Evolutionary conservation across 495 filamentous ascomycete species (phyloP).

Genomic region (Neurospora sp.): DNA sequence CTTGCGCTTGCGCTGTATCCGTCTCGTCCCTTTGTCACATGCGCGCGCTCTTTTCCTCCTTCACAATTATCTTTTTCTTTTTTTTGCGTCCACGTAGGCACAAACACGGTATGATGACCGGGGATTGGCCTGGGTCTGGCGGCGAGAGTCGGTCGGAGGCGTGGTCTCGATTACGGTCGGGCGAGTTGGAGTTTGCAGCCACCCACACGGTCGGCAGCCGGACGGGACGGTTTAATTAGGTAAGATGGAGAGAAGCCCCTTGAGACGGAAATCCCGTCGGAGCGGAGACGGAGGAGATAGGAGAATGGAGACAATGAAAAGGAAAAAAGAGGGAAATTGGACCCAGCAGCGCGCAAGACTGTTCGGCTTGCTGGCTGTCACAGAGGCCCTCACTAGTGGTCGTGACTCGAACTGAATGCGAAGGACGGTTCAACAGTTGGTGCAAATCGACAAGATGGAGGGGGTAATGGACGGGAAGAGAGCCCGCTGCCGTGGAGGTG

Average conservation of each 20-base stretch:
- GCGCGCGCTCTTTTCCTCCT: not conserved
- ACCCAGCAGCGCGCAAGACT: conserved; percentile 19
- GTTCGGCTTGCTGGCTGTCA: conserved; percentile 12
- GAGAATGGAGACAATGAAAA: not conserved
- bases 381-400: not conserved
- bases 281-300: not conserved
- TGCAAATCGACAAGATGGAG: not conserved
- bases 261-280: not conserved
- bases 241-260: not conserved
- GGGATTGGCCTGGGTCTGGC: not conserved
- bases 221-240: not conserved
- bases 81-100: not conserved
- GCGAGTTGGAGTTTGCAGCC: not conserved
- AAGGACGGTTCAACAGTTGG: not conserved
- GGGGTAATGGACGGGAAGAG: not conserved
- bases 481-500: not conserved
- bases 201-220: not conserved
- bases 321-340: conserved; percentile 3
- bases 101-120: not conserved
- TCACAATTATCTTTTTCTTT: not conserved
- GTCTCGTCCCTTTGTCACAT: not conserved
- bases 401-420: not conserved
- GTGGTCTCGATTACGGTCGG: not conserved
- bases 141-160: not conserved
- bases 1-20: not conserved